A percentile compares a stretch with the other conserved stretches of the same genome.
Conservation (phyloP, 805 yeast genomes). For the Vanderwaltozyma yarrowii region DNA sequence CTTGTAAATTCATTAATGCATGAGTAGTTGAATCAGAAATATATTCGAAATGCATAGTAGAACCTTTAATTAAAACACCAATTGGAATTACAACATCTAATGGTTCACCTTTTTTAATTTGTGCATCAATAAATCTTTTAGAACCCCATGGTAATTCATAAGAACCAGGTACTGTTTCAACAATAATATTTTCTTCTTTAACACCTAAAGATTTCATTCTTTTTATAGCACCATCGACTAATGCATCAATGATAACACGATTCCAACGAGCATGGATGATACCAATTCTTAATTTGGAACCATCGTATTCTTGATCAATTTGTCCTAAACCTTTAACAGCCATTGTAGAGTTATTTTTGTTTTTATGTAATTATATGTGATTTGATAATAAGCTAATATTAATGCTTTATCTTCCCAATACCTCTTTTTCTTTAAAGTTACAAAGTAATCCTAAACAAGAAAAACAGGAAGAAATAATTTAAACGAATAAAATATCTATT, state of each 20-base stretch:
- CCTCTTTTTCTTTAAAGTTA: too few species aligned
- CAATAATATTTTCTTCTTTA: constrained; percentile 57
- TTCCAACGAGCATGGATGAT: constrained; percentile 98
- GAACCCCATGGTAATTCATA: constrained; percentile 87
- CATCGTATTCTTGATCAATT: constrained; percentile 60
- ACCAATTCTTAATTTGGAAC: constrained; percentile 59
- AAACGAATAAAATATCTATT: too few species aligned
- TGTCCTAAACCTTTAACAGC: constrained; percentile 77
- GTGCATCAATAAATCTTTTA: constrained; percentile 39
- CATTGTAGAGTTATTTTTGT: constrained; percentile 31
- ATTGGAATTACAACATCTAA: constrained; percentile 87
- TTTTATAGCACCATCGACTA: constrained; percentile 66
- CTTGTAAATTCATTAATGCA: constrained; percentile 75
- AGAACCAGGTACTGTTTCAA: constrained; percentile 90
- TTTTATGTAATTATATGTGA: not conserved
- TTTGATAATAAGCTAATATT: too few species aligned
- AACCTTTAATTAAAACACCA: constrained; percentile 91
- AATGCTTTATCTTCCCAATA: too few species aligned
- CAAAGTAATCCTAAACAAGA: too few species aligned
- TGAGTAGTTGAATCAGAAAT: constrained; percentile 84
- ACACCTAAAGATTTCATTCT: constrained; percentile 61
- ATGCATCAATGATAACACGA: constrained; percentile 57
- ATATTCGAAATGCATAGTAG: constrained; percentile 97
- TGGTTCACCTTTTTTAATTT: constrained; percentile 33
- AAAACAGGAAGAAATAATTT: too few species aligned